Percentiles rank a stretch among this genome's conserved stretches.
Evolutionary conservation across 768 basidiomycete genomes (phyloP).

Genomic region (Pluteus cervinus): DNA sequence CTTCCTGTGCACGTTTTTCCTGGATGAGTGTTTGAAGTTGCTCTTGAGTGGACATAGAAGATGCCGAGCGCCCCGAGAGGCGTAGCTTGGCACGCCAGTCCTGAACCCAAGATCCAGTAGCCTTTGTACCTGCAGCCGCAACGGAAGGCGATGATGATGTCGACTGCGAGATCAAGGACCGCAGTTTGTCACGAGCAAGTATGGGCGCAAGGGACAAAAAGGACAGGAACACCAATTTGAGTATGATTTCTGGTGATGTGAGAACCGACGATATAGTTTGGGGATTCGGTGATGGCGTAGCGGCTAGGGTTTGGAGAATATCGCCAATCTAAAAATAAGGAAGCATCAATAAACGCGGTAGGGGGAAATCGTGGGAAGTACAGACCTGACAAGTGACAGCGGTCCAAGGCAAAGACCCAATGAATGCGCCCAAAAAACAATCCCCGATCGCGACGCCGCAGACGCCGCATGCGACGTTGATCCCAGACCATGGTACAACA

Average conservation of each 20-base stretch:
- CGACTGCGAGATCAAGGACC: conserved; percentile 42
- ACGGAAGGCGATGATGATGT: conserved; percentile 13
- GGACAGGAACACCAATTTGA: conserved; percentile 80
- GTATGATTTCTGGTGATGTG: conserved; percentile 73
- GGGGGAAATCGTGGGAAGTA: conserved; percentile 14
- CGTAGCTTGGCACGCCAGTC: conserved; percentile 62
- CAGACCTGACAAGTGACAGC: conserved; percentile 85
- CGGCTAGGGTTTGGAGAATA: conserved; percentile 79
- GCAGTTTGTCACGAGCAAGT: conserved; percentile 63
- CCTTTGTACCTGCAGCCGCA: too few relatives aligned
- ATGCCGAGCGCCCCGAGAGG: conserved; percentile 43
- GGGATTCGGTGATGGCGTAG: conserved; percentile 59
- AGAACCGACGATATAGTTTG: conserved; percentile 84
- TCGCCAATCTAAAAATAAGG: conserved; percentile 64
- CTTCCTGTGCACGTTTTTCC: conserved; percentile 47
- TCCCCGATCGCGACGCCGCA: conserved; percentile 73
- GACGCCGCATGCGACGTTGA: conserved; percentile 95
- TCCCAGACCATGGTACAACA: conserved; percentile 94
- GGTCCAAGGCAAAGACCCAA: conserved; percentile 84
- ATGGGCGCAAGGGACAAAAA: conserved; percentile 85
- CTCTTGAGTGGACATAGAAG: too few relatives aligned
- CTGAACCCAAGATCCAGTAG: conserved; percentile 66
- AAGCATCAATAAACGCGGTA: conserved; percentile 12
- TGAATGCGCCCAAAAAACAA: conserved; percentile 77
- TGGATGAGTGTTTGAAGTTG: conserved; percentile 45